Conservation (phyloP, 768 basidiomycete species). For the Clavaria fumosa region DNA sequence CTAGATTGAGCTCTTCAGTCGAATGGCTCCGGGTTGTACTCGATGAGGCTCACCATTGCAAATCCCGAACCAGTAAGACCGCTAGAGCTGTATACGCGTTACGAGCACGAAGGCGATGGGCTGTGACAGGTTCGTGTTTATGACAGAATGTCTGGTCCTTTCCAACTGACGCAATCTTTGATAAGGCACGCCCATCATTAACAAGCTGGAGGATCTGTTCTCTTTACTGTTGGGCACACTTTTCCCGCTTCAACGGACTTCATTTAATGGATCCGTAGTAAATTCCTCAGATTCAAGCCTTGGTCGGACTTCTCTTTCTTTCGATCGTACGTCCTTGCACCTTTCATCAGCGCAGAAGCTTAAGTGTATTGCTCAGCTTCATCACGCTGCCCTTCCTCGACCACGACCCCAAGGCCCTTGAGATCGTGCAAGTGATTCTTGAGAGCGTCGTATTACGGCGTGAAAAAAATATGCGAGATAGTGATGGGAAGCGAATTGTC, state of each 20-base stretch:
- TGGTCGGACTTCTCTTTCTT: conserved; percentile 84
- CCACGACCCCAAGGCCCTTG: conserved; percentile 83
- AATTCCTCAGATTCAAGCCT: conserved; percentile 62
- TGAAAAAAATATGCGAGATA: conserved; percentile 87
- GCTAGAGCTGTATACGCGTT: conserved; percentile 83
- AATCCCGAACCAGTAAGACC: conserved; percentile 75
- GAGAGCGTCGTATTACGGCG: conserved; percentile 77
- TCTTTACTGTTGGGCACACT: conserved; percentile 47
- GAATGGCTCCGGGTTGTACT: conserved; percentile 73
- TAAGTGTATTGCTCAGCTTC: conserved; percentile 34
- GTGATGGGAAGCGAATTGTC: conserved; percentile 75
- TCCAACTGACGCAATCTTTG: conserved; percentile 1
- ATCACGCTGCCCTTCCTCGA: conserved; percentile 86
- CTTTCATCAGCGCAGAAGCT: neutral
- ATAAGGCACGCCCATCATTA: conserved; percentile 84
- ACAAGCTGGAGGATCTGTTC: conserved; percentile 81
- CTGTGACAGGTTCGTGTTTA: conserved; percentile 49
- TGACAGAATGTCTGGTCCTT: neutral
- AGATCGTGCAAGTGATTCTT: conserved; percentile 88
- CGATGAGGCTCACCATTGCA: conserved; percentile 93
- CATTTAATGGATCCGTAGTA: conserved; percentile 25
- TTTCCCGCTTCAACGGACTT: neutral
- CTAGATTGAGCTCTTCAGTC: conserved; percentile 25
- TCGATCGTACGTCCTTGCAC: conserved; percentile 44
- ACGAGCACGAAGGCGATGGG: conserved; percentile 70